A percentile compares a stretch with the other conserved stretches of the same genome.
phyloP scores from a whole-genome alignment of 495 filamentous ascomycete species.

The Neurospora sp. region DNA sequence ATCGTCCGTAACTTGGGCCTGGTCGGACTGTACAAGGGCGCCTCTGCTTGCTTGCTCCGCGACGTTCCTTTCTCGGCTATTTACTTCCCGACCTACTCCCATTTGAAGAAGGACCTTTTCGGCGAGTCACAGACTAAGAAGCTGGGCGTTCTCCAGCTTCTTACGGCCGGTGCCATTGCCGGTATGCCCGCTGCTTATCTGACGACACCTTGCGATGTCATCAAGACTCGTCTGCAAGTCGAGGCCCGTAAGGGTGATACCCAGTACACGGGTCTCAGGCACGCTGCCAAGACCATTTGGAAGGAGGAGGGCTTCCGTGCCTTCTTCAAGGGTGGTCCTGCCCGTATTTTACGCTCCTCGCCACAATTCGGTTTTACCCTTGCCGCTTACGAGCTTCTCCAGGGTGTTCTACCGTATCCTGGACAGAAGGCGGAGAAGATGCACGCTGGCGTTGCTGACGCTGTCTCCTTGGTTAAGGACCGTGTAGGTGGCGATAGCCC shows the following conservation, averaged over 20 bases:
- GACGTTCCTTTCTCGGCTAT: constrained; percentile 97
- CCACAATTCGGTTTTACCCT: constrained; percentile 98
- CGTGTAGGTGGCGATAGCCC: constrained; percentile 45
- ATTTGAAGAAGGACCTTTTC: constrained; percentile 88
- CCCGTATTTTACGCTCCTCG: constrained; percentile 85
- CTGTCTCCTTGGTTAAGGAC: constrained; percentile 26
- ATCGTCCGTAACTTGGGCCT: constrained; percentile 92
- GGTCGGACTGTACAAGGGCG: constrained; percentile 94
- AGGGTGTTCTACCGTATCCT: constrained; percentile 73
- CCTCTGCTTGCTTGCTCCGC: constrained; percentile 88
- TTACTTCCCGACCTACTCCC: constrained; percentile 95
- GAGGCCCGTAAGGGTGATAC: constrained; percentile 93
- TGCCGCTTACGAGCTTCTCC: constrained; percentile 85
- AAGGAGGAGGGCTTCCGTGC: constrained; percentile 88
- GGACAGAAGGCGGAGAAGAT: constrained; percentile 39
- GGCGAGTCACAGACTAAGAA: constrained; percentile 84
- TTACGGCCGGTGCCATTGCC: constrained; percentile 91
- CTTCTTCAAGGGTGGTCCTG: constrained; percentile 97
- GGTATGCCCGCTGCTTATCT: constrained; percentile 98
- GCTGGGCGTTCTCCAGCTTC: constrained; percentile 83
- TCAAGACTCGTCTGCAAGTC: constrained; percentile 96
- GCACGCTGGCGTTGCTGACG: constrained; percentile 35
- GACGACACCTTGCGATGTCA: constrained; percentile 95
- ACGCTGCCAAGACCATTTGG: constrained; percentile 73
- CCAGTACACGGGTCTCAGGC: constrained; percentile 73